Evolutionary conservation across 495 filamentous ascomycete genomes (phyloP).

Genomic region (Aspergillus carlsbadensis): DNA sequence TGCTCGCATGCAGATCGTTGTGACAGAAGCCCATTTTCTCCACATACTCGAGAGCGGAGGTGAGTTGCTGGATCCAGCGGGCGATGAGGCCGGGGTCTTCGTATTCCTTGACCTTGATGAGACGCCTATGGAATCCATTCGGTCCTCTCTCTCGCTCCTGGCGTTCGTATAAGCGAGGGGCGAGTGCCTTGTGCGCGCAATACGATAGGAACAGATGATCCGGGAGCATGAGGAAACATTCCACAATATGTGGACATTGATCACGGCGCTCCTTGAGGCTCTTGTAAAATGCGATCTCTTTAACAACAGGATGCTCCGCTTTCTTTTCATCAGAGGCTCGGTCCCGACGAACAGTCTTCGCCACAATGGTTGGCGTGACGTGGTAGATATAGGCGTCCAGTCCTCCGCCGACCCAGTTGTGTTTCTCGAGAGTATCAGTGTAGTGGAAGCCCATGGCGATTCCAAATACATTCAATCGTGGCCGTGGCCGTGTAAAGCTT

Average conservation of each 20-base stretch:
- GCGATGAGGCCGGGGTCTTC: conserved; percentile 23
- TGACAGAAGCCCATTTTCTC: conserved; percentile 24
- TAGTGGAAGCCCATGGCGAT: conserved; percentile 16
- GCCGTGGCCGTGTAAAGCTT: too few species aligned
- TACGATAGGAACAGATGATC: conserved; percentile 26
- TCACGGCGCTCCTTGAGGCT: conserved; percentile 14
- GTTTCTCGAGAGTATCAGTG: conserved; percentile 17
- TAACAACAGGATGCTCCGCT: conserved; percentile 18
- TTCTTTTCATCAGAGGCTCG: conserved; percentile 15
- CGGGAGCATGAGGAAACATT: conserved; percentile 27
- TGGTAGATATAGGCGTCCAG: conserved; percentile 24
- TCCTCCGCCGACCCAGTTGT: conserved; percentile 22
- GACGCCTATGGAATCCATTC: conserved; percentile 21
- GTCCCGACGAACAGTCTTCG: conserved; percentile 25
- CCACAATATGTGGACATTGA: conserved; percentile 22
- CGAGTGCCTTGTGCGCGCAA: conserved; percentile 19
- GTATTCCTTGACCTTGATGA: conserved; percentile 19
- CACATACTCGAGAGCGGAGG: conserved; percentile 22
- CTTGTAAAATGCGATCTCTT: conserved; percentile 25
- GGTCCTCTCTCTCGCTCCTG: conserved; percentile 24
- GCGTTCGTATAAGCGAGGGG: conserved; percentile 21
- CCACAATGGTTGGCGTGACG: conserved; percentile 26
- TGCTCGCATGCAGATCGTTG: conserved; percentile 22
- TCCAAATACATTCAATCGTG: too few species aligned
- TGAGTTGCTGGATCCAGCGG: conserved; percentile 23